Base-by-base conservation (phyloP, 2,329 filamentous ascomycete species). In the Gremmenia infestans region DNA sequence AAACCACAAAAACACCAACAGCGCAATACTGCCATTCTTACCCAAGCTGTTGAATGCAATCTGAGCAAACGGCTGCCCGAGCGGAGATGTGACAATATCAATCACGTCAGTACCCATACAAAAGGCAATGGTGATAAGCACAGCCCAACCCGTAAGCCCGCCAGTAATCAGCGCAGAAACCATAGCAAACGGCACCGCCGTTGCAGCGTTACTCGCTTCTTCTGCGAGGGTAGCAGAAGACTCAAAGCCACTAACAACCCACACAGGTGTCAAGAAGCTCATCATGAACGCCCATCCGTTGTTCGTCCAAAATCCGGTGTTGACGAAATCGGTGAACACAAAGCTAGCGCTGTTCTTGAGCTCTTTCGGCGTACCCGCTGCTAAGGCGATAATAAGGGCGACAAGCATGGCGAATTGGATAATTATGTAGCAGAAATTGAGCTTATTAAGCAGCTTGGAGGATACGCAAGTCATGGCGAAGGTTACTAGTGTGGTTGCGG, bases 11-110 rank as follows among this genome's bases (percentile, higher is more conserved):
- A 68, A 67, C 1, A 65, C 59, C 48, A 68, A 55, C 25, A 68
- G 50, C 0, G 67, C 67, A 61, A 82, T 77, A 48, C 76, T 76
- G 14, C 77, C 76, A 5, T 69, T 70, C 57, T 77, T 78, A 56
- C 81, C 81, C 55, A 82, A 74, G 37, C 78, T 78, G 66, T 82
- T 80, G 70, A 78, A 79, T 65, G 79, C 82, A 65, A 83, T 80
- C 60, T 82, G 80, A 3, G 76, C 78, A 14, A 82, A 74, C 17
- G 80, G 81, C 65, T 81, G 80, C 22, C 71, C 73, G 52, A 80
- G 74, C 37, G 72, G 70, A 8, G 72, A 75, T 1, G 72, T 75
- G 2, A 82, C 71, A 56, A 81, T 74, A 7, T 68, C 67, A 19
- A 66, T 58, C 0, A 74, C 71, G 64, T 81, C 73, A 14, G 66